phyloP scores from a whole-genome alignment of 2,329 filamentous ascomycete species.

The Colletotrichum camelliae region DNA sequence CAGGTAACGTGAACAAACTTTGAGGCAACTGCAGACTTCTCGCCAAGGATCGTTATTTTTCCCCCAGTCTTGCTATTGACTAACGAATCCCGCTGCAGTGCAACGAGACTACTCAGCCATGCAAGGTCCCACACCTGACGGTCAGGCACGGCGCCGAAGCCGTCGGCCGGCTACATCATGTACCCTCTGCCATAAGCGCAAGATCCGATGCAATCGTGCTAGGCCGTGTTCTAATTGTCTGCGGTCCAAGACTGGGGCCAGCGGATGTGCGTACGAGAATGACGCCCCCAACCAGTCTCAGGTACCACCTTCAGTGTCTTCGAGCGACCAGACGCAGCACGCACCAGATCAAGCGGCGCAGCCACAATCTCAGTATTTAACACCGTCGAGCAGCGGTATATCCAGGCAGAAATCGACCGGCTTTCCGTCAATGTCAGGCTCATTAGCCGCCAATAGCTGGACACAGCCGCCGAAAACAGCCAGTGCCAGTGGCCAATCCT shows the following conservation, averaged over 20 bases:
- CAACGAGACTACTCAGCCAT: not conserved
- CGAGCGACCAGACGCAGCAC: not conserved
- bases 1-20: not conserved
- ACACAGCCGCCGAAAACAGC: not conserved
- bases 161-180: not conserved
- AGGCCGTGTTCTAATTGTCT: constrained; percentile 47
- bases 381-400: not conserved
- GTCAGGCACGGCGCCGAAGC: not conserved
- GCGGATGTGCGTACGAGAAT: constrained; percentile 37
- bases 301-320: not conserved
- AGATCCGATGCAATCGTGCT: constrained; percentile 47
- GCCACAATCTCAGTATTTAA: not conserved
- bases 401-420: constrained; percentile 11
- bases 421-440: not conserved
- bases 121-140: not conserved
- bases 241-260: constrained; percentile 35
- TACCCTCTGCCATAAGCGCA: constrained; percentile 39
- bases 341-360: not conserved
- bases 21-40: not conserved
- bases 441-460: not conserved
- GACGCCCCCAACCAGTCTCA: constrained; percentile 12
- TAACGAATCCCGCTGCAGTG: not conserved
- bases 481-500: not conserved
- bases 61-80: not conserved
- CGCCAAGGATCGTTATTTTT: not conserved